Conservation (phyloP, 331 rosid species). For the Dryas integrifolia region DNA sequence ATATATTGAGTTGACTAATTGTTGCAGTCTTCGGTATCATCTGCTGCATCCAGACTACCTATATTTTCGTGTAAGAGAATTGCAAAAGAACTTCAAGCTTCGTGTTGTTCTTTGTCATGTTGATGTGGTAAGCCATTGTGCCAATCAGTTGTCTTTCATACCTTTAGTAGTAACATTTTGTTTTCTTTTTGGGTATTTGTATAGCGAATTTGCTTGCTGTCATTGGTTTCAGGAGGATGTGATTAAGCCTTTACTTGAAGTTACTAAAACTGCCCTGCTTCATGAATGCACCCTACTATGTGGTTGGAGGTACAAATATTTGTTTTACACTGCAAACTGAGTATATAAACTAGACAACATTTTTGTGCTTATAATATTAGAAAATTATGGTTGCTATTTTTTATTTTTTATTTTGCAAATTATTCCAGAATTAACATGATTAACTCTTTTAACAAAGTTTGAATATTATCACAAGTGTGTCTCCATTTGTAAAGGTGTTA, state of each 20-base stretch:
- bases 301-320: constrained; percentile 70
- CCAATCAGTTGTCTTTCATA: constrained; percentile 13
- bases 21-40: constrained; percentile 95
- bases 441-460: neutral
- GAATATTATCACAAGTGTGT: neutral
- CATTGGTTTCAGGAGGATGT: constrained; percentile 81
- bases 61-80: constrained; percentile 85
- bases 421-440: neutral
- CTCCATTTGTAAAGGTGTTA: neutral
- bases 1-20: constrained; percentile 27
- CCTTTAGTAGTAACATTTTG: constrained; percentile 7
- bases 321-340: constrained; percentile 24
- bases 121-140: constrained; percentile 68
- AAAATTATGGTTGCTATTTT: neutral
- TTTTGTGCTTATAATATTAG: constrained; percentile 1
- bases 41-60: constrained; percentile 92
- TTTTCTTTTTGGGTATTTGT: constrained; percentile 5
- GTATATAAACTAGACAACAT: neutral
- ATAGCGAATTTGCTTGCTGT: constrained; percentile 16
- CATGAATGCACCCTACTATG: constrained; percentile 91
- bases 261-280: constrained; percentile 95
- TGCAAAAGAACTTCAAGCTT: constrained; percentile 91
- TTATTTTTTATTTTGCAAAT: neutral
- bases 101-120: constrained; percentile 84
- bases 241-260: constrained; percentile 89